Evolutionary conservation across 495 filamentous ascomycete genomes (phyloP), one percentile per base, ranked within the genome.

Genomic region (Penicillium longicatenatum): DNA sequence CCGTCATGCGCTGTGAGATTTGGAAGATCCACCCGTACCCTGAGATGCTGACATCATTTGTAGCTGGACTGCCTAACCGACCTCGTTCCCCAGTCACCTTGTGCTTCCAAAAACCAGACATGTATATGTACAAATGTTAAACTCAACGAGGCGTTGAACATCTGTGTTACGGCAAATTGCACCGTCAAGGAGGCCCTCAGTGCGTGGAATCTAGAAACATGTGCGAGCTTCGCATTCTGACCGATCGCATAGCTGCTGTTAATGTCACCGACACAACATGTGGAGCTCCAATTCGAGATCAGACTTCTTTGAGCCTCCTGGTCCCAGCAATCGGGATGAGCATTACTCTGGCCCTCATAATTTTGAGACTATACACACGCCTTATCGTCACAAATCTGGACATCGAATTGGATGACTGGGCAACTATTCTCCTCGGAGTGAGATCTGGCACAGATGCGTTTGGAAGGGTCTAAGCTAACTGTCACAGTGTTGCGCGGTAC

Each of bases 91-190:
- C 6, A 41, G n/a, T 49, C 39, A 16, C 6, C 58, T n/a, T 61
- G 62, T 41, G 21, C 54, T 11, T 16, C 51, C 10, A 58, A 21
- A 16, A 55, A 65, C 37, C 37, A 58, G 17, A 47, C 41, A 37
- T 65, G 62, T 33, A 65, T 65, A 11, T 65, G 63, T 50, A 57
- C 55, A 12, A 54, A 65, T 29, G 49, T n/a, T 1, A 21, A 50
- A 14, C 55, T 65, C n/a, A 62, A 59, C 31, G 55, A 35, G n/a
- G 21, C 43, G 30, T 29, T 66, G 31, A 50, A 20, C n/a, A 33
- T 12, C 8, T 66, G 63, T 51, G 53, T 66, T 16, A 30, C 43
- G 16, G 52, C 52, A 14, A 52, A 39, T 37, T 66, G 63, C 50
- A 63, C 53, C 35, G 33, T 57, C 14, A 60, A 58, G 33, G 57